Base-by-base conservation (phyloP, 176 grass and related monocot genomes). In the Hsuehochloa calcarea region DNA sequence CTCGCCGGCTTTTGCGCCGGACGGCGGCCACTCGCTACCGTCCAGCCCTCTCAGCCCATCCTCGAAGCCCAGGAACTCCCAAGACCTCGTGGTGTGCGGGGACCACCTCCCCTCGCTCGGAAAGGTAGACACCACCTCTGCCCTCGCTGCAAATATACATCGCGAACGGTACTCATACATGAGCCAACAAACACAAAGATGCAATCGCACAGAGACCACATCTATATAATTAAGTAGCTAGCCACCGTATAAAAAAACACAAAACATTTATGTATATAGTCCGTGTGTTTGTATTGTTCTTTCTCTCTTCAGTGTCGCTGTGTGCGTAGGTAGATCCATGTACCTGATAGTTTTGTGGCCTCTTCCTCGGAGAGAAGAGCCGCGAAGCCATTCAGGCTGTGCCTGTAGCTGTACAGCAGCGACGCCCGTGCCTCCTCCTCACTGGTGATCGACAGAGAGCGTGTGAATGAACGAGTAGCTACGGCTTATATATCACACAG, bases 341-440 rank as follows among this genome's bases (percentile, higher is more conserved):
- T 47, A 98, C 96, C 89, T 74, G 91, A 93, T 37, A 98, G 81
- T 14, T 83, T 66, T 6, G 76, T 64, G 59, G 84, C 91, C 84
- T 98, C 86, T 34, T 95, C 73, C 40, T 75, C 69, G 0, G 96
- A 93, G 66, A 98, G 87, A 16, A 94, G 41, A 29, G 93, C 93
- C 5, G 96, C 96, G 68, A 98, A 98, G 43, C 96, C 96, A 79
- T 95, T 98, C 63, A 98, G 84, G 86, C 64, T 98, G 85, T 95
- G 88, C 87, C 85, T 95, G 86, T 95, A 98, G 91, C 87, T 98
- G 82, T 98, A 98, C 67, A 98, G 59, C 15, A 98, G 75, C 64
- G 93, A 95, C 77, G 55, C 72, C 73, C 80, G 78, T 44, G 88
- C 85, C 50, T 87, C 88, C 56, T 95, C 91, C 77, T 93, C 80